These are phyloP conservation scores for Fagus sylvatica DNA, from an alignment of 306 rosid genomes.

Conservation along the genomic window DNA sequence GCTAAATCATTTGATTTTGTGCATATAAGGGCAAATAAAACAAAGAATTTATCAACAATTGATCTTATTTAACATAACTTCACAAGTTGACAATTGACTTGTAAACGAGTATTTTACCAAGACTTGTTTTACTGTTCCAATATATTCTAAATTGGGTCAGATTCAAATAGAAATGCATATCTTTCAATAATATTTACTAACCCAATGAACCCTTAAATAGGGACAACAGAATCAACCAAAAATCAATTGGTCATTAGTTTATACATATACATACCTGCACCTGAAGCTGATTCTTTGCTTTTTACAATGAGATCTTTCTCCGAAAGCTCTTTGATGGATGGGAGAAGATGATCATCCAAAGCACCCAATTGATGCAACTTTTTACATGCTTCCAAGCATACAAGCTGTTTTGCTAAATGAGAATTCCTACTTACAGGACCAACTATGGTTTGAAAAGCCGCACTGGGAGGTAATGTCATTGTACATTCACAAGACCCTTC, in stretches of 20 bases:
- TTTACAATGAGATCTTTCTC: constrained; percentile 32
- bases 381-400: constrained; percentile 91
- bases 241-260: constrained; percentile 8
- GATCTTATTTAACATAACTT: neutral
- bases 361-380: constrained; percentile 81
- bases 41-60: neutral
- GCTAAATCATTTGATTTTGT: neutral
- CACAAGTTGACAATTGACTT: neutral
- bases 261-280: constrained; percentile 57
- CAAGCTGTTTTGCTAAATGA: constrained; percentile 70
- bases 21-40: neutral
- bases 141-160: neutral
- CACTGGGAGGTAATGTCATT: constrained; percentile 70
- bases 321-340: constrained; percentile 43
- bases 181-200: neutral
- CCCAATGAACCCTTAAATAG: constrained; percentile 8
- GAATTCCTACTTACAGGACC: constrained; percentile 62
- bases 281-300: constrained; percentile 50
- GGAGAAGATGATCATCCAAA: constrained; percentile 80
- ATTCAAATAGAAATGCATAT: neutral
- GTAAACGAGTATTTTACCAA: neutral
- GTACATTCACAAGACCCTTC: constrained; percentile 58
- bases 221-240: constrained; percentile 9
- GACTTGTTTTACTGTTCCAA: neutral
- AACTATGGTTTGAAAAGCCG: constrained; percentile 63